Evolutionary conservation across 2,329 filamentous ascomycete species (phyloP), one percentile per base, ranked within the genome.

Genomic region (Cylindrodendrum hubeiense): DNA sequence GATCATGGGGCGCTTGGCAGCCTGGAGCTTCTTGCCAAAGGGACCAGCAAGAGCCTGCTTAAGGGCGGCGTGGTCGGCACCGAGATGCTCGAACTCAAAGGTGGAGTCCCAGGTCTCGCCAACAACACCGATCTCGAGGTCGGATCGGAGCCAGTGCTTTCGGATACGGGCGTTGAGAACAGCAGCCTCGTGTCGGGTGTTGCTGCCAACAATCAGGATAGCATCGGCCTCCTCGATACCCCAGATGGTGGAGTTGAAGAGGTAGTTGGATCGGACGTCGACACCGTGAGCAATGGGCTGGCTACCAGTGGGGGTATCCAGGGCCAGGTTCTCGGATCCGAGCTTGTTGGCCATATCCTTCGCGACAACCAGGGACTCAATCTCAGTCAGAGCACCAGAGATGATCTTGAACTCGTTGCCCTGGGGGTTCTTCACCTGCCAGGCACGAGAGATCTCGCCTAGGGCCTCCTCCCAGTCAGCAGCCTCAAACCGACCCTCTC

Each of bases 321-420:
- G 89, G 67, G 94, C 93, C 66, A 99, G 86, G 81, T 98, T 99
- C 74, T 99, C 96, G 3, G 96, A 98, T 67, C 94, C 94, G 68
- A 99, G 92, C 82, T 91, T 95, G 87, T 99, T 99, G 75, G 94
- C 94, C 70, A 99, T 86, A 76, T 99, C 96, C 87, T 99, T 99
- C 85, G 97, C 93, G 60, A 95, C 95, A 67, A 98, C 95, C 70
- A 99, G 86, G 21, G 95, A 93, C 84, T 99, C 96, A 8, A 94
- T 92, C 79, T 99, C 96, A 53, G 93, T 91, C 52, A 99, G 88
- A 75, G 95, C 93, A 75, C 96, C 96, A 72, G 95, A 93, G 77
- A 99, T 89, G 34, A 91, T 92, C 87, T 98, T 98, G 86, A 99
- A 96, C 81, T 99, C 96, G 78, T 99, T 94, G 63, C 90, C 93